phyloP scores from a whole-genome alignment of 176 grass and related monocot species.

The Calamus simplicifolius region DNA sequence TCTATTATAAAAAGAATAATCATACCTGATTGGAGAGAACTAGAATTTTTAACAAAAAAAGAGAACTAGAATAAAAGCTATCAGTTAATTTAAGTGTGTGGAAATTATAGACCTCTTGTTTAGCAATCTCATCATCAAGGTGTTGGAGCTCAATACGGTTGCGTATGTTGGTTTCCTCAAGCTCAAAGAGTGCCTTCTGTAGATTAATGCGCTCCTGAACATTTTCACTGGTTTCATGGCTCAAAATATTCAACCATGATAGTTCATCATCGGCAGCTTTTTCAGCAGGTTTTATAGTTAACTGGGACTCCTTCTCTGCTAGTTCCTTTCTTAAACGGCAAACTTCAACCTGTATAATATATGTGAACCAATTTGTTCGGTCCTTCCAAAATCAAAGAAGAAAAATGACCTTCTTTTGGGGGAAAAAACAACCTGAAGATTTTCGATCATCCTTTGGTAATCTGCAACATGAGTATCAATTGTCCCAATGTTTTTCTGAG shows the following conservation, averaged over 20 bases:
- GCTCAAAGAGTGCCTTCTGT: conserved; percentile 95
- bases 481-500: conserved; percentile 89
- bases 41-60: too few species aligned
- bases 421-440: conserved; percentile 64
- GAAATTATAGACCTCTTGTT: conserved; percentile 46
- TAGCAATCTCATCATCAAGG: conserved; percentile 85
- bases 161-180: conserved; percentile 90
- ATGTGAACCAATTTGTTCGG: too few species aligned
- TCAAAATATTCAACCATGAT: conserved; percentile 93
- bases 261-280: conserved; percentile 72
- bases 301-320: conserved; percentile 86
- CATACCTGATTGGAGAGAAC: too few species aligned
- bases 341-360: conserved; percentile 71
- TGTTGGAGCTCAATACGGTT: conserved; percentile 85
- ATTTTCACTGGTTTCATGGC: conserved; percentile 87
- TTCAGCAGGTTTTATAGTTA: conserved; percentile 76
- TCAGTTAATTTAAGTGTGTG: neutral
- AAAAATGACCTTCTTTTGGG: too few species aligned
- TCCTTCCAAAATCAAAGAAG: too few species aligned
- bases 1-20: too few species aligned
- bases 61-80: neutral
- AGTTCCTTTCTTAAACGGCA: conserved; percentile 73
- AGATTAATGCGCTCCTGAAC: conserved; percentile 99
- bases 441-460: conserved; percentile 86
- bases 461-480: conserved; percentile 93